These are phyloP conservation scores for Dipteronia dyeriana DNA, from an alignment of 345 rosid genomes.

Conservation along the genomic window DNA sequence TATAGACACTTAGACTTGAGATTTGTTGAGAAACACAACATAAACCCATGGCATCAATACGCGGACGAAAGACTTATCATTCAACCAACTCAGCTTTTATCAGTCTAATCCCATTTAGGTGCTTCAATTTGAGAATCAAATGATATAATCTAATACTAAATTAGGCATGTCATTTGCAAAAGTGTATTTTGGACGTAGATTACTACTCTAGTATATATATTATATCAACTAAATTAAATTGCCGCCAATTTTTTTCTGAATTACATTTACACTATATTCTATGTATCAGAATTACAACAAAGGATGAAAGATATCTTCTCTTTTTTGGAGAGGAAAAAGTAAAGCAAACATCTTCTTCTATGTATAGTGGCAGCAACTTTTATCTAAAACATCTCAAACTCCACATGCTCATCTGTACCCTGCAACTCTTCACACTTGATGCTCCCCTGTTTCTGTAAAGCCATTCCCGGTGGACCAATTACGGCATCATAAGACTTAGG, in stretches of 20 bases:
- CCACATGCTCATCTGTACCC: constrained; percentile 38
- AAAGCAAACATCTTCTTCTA: constrained; percentile 15
- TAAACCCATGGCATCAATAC: no score
- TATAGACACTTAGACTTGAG: no score
- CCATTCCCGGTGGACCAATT: constrained; percentile 1
- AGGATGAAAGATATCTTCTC: not conserved
- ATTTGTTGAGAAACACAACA: no score
- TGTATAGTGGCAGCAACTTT: not conserved
- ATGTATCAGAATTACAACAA: constrained; percentile 22
- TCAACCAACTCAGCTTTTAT: no score
- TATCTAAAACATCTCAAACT: constrained; percentile 62
- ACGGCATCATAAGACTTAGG: constrained; percentile 38
- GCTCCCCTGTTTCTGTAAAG: constrained; percentile 34
- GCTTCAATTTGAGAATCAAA: no score
- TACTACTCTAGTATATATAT: not conserved
- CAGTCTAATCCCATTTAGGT: no score
- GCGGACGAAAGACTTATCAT: no score
- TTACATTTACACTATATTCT: constrained; percentile 35
- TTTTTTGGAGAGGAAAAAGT: not conserved
- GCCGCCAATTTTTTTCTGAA: constrained; percentile 23
- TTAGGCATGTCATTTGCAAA: not conserved
- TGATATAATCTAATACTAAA: no score
- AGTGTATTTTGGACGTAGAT: not conserved
- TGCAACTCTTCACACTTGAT: constrained; percentile 33
- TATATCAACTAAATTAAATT: constrained; percentile 10